Evolutionary conservation across 768 basidiomycete genomes (phyloP).

Genomic region (Suillus lakei): DNA sequence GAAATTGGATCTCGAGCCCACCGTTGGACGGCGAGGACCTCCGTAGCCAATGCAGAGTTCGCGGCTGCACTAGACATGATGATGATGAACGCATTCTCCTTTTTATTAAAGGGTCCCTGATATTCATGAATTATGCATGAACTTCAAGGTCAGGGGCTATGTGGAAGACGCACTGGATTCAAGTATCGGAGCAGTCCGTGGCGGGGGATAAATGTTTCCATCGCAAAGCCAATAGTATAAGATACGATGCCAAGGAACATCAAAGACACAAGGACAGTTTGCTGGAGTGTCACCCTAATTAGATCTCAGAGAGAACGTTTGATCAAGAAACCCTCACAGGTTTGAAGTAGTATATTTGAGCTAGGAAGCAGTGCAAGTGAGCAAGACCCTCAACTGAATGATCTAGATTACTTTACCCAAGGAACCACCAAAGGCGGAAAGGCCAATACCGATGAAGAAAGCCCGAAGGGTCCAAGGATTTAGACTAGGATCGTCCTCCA

Average conservation of each 20-base stretch:
- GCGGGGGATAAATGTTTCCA: constrained; percentile 52
- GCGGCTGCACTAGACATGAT: constrained; percentile 62
- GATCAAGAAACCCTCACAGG: constrained; percentile 39
- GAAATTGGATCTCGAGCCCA: background rate
- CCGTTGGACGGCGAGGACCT: constrained; percentile 58
- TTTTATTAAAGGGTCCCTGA: constrained; percentile 64
- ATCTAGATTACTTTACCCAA: constrained; percentile 39
- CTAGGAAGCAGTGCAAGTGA: constrained; percentile 27
- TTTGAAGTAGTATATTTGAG: constrained; percentile 67
- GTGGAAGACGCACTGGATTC: constrained; percentile 44
- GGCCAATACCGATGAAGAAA: constrained; percentile 58
- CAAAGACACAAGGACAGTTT: constrained; percentile 54
- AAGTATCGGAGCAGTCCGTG: constrained; percentile 51
- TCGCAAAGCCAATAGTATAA: constrained; percentile 51
- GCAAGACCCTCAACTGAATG: constrained; percentile 9
- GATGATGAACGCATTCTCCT: constrained; percentile 61
- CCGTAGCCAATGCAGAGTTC: constrained; percentile 56
- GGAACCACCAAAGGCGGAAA: constrained; percentile 55
- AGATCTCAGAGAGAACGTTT: background rate
- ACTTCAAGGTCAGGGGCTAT: background rate
- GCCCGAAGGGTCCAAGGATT: constrained; percentile 45
- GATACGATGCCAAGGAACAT: constrained; percentile 60
- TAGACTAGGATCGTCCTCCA: constrained; percentile 37
- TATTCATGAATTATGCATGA: background rate
- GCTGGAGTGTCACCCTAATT: constrained; percentile 32